Conservation (phyloP, 2,329 filamentous ascomycete genomes). For the Arthrobotrys iridis region DNA sequence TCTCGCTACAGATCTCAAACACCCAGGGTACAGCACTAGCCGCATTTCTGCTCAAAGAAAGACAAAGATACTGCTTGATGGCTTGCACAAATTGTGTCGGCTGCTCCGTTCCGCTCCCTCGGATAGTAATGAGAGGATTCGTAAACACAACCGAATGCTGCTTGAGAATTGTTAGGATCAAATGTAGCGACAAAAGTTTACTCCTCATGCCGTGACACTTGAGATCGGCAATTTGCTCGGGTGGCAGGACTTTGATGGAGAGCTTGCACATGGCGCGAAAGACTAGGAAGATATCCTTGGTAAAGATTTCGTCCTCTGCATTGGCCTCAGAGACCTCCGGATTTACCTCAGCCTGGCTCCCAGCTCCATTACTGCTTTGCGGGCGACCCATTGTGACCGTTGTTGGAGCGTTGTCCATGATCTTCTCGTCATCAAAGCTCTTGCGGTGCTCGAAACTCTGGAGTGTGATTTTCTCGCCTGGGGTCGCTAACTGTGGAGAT, state of each 20-base stretch:
- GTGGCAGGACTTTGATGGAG: constrained; percentile 87
- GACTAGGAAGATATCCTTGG: constrained; percentile 95
- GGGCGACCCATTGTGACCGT: constrained; percentile 66
- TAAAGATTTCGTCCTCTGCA: constrained; percentile 91
- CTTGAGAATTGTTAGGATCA: constrained; percentile 93
- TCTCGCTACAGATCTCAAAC: constrained; percentile 95
- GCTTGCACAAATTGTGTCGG: constrained; percentile 92
- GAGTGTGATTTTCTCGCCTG: constrained; percentile 70
- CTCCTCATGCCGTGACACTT: constrained; percentile 97
- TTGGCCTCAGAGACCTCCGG: constrained; percentile 67
- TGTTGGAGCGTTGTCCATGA: constrained; percentile 74
- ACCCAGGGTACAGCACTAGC: constrained; percentile 90
- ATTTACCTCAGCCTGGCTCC: constrained; percentile 60
- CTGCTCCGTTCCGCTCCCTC: constrained; percentile 83
- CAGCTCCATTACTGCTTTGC: constrained; percentile 66
- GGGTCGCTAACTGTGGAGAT: constrained; percentile 56
- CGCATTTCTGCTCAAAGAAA: constrained; percentile 93
- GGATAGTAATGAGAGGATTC: constrained; percentile 90
- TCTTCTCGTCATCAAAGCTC: constrained; percentile 72
- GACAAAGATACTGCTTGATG: constrained; percentile 94
- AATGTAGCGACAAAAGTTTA: constrained; percentile 91
- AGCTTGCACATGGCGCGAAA: constrained; percentile 98
- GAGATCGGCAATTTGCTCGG: constrained; percentile 91
- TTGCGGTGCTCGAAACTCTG: constrained; percentile 76
- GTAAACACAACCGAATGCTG: constrained; percentile 92